These are phyloP conservation scores for Elongisporangium prolatum DNA, from an alignment of 352 stramenopile species.

Conservation along the genomic window DNA sequence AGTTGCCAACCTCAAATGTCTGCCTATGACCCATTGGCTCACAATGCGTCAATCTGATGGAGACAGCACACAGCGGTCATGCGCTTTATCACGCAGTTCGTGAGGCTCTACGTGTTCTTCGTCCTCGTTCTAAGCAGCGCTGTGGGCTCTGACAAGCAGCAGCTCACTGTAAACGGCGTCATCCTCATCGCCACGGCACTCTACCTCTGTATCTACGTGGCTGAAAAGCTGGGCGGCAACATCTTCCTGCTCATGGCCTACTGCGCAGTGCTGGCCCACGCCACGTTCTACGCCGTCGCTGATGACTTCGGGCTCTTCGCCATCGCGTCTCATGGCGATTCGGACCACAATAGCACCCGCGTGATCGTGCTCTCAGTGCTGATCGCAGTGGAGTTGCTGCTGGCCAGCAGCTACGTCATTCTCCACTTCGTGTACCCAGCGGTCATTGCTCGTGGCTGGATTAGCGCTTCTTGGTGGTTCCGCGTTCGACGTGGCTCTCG, in stretches of 20 bases:
- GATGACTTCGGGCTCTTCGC: slow-evolving; percentile 21
- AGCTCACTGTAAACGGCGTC: slow-evolving; percentile 15
- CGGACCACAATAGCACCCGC: slow-evolving; percentile 6
- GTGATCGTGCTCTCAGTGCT: slow-evolving; percentile 15
- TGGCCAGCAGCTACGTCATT: slow-evolving; percentile 26
- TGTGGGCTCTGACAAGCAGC: slow-evolving; percentile 10
- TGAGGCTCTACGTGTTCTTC: slow-evolving; percentile 23
- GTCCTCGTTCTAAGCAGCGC: slow-evolving; percentile 16
- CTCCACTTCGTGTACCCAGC: slow-evolving; percentile 39
- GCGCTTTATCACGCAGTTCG: slow-evolving; percentile 11
- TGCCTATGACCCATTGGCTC: no score
- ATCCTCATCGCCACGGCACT: slow-evolving; percentile 13
- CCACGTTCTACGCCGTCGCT: slow-evolving; percentile 18
- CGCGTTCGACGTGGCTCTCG: slow-evolving; percentile 19
- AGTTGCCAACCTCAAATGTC: no score
- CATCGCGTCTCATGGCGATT: slow-evolving; percentile 4
- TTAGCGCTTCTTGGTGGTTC: slow-evolving; percentile 29
- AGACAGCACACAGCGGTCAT: slow-evolving; percentile 20
- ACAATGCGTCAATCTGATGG: not conserved
- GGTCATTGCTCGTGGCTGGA: slow-evolving; percentile 27
- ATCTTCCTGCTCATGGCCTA: slow-evolving; percentile 18
- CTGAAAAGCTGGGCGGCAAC: slow-evolving; percentile 7
- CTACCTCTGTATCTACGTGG: slow-evolving; percentile 15
- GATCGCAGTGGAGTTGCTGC: slow-evolving; percentile 23
- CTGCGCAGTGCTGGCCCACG: slow-evolving; percentile 16